phyloP scores from a whole-genome alignment of 352 stramenopile species.

The Pythium plurisporium region DNA sequence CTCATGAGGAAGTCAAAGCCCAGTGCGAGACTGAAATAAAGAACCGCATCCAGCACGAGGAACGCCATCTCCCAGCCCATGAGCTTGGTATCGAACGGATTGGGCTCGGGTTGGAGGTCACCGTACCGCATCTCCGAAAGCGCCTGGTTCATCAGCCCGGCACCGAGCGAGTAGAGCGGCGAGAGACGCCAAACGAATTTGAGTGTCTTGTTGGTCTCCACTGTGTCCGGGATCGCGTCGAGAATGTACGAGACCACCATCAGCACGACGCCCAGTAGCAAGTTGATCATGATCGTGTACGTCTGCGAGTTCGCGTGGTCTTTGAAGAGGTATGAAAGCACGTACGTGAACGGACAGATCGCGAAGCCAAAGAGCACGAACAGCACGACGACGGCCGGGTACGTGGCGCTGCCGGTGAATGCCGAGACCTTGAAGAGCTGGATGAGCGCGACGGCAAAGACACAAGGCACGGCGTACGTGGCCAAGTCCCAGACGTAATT shows the following conservation, averaged over 20 bases:
- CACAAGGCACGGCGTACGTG: conserved; percentile 86
- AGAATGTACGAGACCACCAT: conserved; percentile 59
- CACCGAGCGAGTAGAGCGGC: conserved; percentile 60
- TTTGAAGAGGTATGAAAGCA: conserved; percentile 57
- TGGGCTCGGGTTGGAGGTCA: conserved; percentile 23
- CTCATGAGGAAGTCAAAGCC: too few relatives aligned
- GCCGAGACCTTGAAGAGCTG: conserved; percentile 49
- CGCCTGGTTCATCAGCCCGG: conserved; percentile 51
- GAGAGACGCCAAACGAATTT: conserved; percentile 64
- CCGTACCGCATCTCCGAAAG: conserved; percentile 51
- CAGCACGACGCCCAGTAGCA: conserved; percentile 52
- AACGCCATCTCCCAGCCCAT: conserved; percentile 71
- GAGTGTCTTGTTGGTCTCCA: conserved; percentile 36
- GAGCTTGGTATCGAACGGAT: conserved; percentile 48
- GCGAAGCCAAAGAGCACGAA: conserved; percentile 63
- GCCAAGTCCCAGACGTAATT: conserved; percentile 93
- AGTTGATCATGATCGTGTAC: conserved; percentile 73
- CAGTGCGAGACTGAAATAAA: conserved; percentile 76
- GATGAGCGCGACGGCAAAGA: conserved; percentile 43
- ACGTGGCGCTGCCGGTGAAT: conserved; percentile 37
- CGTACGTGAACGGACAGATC: conserved; percentile 59
- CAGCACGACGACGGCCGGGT: conserved; percentile 41
- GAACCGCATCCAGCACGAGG: conserved; percentile 53
- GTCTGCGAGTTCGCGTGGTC: conserved; percentile 46
- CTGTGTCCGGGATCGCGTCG: conserved; percentile 40